Conservation (phyloP, 495 filamentous ascomycete genomes). For the Parathielavia appendiculata region DNA sequence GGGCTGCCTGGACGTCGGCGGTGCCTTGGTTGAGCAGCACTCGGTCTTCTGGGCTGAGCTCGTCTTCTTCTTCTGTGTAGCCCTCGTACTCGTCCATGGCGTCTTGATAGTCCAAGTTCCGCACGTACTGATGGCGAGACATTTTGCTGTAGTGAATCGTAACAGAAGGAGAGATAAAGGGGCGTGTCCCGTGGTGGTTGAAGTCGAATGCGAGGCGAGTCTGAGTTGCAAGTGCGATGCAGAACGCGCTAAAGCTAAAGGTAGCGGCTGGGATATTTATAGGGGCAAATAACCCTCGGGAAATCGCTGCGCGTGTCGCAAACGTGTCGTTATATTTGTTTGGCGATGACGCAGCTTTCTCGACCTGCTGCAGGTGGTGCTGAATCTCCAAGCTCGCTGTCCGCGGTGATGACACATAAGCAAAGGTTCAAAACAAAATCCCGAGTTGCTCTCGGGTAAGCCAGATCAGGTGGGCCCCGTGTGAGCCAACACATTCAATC, state of each 20-base stretch:
- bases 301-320: neutral
- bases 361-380: neutral
- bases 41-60: constrained; percentile 56
- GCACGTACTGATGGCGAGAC: constrained; percentile 59
- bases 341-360: neutral
- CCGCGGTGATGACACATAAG: no score
- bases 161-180: no score
- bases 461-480: no score
- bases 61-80: constrained; percentile 44
- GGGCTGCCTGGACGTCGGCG: constrained; percentile 47
- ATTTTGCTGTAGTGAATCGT: constrained; percentile 36
- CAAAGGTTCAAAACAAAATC: no score
- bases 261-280: no score
- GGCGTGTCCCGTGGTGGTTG: no score
- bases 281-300: neutral
- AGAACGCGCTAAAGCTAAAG: no score
- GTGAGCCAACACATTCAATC: no score
- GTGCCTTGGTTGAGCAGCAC: constrained; percentile 53
- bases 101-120: constrained; percentile 55
- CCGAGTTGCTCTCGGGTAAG: no score
- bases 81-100: constrained; percentile 58
- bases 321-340: neutral
- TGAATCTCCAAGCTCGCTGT: no score
- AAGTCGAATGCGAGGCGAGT: neutral
- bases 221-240: no score